Base-by-base conservation (phyloP, 768 basidiomycete species). In the Russula vinacea region DNA sequence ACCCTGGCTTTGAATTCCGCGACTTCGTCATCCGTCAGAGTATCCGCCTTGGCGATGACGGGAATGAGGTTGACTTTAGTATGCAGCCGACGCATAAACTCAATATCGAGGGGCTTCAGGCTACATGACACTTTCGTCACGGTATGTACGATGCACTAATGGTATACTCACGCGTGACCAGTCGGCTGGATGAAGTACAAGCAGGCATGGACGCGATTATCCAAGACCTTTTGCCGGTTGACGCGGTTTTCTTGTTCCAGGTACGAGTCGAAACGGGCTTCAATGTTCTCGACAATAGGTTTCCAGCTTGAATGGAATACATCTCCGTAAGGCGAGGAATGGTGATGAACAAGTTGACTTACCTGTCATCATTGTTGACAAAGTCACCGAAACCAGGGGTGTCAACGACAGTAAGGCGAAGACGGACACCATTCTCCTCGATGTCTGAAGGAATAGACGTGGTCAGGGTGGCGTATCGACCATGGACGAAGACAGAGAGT, bases 301-400 rank as follows among this genome's bases (percentile, higher is more conserved):
- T 92, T 94, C 97, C 97, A 99, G 76, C 96, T 97, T 69, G 54
- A 66, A 55, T 33, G 54, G 24, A 65, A 56, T 17, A 56, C 8
- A 35, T 62, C 42, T 58, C 68, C 71, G 67, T 66, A 49, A 70
- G 67, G 59, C 69, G 61, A 55, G 56, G 24, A 19, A 39, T 49
- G 54, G 51, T 10, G 29, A 37, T 16, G 42, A 29, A n/a, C 14
- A 35, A 40, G 13, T 39, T 13, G 45, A 57, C 67, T 64, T 67
- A 93, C 94, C 94, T 94, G 73, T 97, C 94, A 70, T 97, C 93
- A 75, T 99, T 99, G 82, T 99, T 98, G 73, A 98, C 95, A 76
- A 97, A 98, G 76, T 99, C 97, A 66, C 97, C 97, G 73, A 98
- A 99, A 39, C 97, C 97, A 62, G 97, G 97, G 33, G 95, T 99